Evolutionary conservation across 2,329 filamentous ascomycete species (phyloP).

Genomic region (Cercospora sojina): DNA sequence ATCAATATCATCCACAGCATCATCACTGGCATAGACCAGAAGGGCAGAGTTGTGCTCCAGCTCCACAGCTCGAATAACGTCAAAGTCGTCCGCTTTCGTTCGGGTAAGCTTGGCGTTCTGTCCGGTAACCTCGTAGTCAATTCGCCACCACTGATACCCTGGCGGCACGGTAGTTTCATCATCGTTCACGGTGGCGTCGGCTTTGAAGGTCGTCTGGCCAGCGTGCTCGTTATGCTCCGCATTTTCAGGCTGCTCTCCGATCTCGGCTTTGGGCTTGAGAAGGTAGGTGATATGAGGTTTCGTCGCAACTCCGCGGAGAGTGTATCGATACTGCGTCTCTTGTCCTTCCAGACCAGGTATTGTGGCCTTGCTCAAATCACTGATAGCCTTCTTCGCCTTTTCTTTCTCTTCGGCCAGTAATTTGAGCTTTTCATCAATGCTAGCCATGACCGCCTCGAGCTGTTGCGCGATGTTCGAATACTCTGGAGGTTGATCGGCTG

Average conservation of each 20-base stretch:
- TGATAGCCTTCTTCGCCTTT: slow-evolving; percentile 33
- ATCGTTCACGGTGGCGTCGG: slow-evolving; percentile 16
- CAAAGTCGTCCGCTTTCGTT: slow-evolving; percentile 43
- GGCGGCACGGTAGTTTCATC: slow-evolving; percentile 38
- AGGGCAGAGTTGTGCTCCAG: slow-evolving; percentile 54
- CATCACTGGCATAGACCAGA: slow-evolving; percentile 59
- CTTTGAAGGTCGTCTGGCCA: background rate
- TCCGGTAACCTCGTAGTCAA: slow-evolving; percentile 50
- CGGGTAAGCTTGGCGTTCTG: slow-evolving; percentile 40
- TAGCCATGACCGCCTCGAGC: slow-evolving; percentile 38
- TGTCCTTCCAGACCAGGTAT: slow-evolving; percentile 24
- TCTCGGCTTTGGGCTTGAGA: slow-evolving; percentile 41
- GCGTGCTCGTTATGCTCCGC: slow-evolving; percentile 2
- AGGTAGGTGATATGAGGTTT: slow-evolving; percentile 59
- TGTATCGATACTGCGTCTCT: slow-evolving; percentile 51
- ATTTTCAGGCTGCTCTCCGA: background rate
- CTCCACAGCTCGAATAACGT: slow-evolving; percentile 54
- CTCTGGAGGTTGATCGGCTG: slow-evolving; percentile 23
- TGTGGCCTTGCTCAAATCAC: slow-evolving; percentile 31
- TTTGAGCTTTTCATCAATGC: slow-evolving; percentile 36
- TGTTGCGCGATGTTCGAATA: slow-evolving; percentile 34
- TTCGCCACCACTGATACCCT: slow-evolving; percentile 57
- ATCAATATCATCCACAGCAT: slow-evolving; percentile 26
- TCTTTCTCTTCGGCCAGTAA: slow-evolving; percentile 34
- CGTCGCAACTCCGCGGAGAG: slow-evolving; percentile 59